phyloP scores from a whole-genome alignment of 2,329 filamentous ascomycete genomes.

The Neospermospora avenae region DNA sequence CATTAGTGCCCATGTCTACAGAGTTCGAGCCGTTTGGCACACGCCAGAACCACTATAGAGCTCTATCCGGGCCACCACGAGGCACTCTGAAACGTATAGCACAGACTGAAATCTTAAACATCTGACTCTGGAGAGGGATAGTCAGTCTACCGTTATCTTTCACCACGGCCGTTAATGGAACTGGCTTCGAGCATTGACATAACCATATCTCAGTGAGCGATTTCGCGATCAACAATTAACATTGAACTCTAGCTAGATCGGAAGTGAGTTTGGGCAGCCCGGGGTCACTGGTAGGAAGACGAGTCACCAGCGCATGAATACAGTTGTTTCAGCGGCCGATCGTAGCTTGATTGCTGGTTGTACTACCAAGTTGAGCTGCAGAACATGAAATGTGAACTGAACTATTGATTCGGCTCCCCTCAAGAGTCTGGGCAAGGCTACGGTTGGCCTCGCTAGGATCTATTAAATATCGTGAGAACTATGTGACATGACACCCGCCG shows the following conservation, averaged over 20 bases:
- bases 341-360: neutral
- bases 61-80: neutral
- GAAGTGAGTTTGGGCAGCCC: neutral
- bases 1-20: neutral
- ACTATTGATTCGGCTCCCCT: neutral
- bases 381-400: neutral
- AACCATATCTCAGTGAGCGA: no score
- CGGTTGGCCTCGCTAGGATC: neutral
- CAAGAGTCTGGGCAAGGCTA: neutral
- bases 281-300: neutral
- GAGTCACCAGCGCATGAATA: neutral
- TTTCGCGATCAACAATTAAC: no score
- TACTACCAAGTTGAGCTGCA: neutral
- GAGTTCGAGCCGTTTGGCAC: neutral
- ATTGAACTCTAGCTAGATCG: no score
- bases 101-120: neutral
- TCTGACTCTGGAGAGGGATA: neutral
- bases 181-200: no score
- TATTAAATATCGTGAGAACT: neutral
- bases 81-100: neutral
- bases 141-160: neutral
- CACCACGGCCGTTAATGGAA: no score
- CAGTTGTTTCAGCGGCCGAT: slow-evolving; percentile 2
- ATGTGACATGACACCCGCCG: neutral
- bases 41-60: neutral